phyloP scores from a whole-genome alignment of 345 rosid species.

The Clarkia xantiana region DNA sequence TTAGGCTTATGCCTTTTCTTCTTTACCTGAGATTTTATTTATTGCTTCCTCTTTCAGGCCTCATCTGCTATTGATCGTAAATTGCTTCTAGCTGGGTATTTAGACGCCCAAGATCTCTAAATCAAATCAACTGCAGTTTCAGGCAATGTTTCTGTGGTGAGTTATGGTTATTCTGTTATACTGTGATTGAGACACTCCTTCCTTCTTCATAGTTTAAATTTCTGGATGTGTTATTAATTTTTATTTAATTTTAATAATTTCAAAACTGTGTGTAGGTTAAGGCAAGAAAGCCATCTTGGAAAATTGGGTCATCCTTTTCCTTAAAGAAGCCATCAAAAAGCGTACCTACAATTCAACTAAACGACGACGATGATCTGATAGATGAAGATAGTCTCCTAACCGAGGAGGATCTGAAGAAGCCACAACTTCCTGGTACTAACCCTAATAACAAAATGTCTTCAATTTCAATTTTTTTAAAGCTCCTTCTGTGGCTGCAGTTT shows the following conservation, averaged over 20 bases:
- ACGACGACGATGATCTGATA: constrained; percentile 68
- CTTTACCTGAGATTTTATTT: too few relatives aligned
- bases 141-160: constrained; percentile 34
- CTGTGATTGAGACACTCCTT: too few relatives aligned
- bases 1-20: too few relatives aligned
- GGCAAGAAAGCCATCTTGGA: constrained; percentile 76
- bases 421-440: constrained; percentile 46
- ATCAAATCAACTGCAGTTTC: constrained; percentile 23
- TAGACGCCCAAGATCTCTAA: constrained; percentile 38
- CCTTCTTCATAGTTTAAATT: too few relatives aligned
- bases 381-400: constrained; percentile 93
- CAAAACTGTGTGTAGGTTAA: constrained; percentile 26
- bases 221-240: too few relatives aligned
- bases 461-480: too few relatives aligned
- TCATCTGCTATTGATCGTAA: constrained; percentile 38
- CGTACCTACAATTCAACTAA: constrained; percentile 39
- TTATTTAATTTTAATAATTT: too few relatives aligned
- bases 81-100: constrained; percentile 57
- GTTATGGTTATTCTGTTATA: constrained; percentile 10
- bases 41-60: constrained; percentile 24
- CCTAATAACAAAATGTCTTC: not conserved
- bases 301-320: constrained; percentile 69
- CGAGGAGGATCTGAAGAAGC: constrained; percentile 72
- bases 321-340: constrained; percentile 39
- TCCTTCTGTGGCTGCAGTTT: not conserved